Conservation (phyloP, 2,329 filamentous ascomycete genomes). For the Aphanocladium album region DNA sequence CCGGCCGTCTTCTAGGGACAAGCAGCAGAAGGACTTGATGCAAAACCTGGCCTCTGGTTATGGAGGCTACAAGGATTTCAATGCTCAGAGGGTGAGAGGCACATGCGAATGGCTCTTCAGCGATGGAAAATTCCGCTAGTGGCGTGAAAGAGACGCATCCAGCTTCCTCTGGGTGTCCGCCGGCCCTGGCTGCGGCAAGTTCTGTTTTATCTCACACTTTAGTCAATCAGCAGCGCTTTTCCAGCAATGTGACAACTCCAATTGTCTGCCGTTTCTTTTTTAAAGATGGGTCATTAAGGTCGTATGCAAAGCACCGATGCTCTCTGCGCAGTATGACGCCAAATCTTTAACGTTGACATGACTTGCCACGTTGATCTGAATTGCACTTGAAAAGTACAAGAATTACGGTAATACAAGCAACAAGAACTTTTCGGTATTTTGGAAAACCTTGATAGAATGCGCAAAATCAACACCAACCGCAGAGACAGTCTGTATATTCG, state of each 20-base stretch:
- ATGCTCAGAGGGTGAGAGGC: slow-evolving; percentile 21
- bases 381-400: too few species aligned
- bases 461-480: slow-evolving; percentile 11
- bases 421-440: too few species aligned
- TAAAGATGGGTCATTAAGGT: slow-evolving; percentile 23
- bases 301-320: slow-evolving; percentile 19
- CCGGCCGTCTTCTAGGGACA: too few species aligned
- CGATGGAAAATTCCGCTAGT: slow-evolving; percentile 22
- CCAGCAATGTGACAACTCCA: slow-evolving; percentile 11
- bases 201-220: slow-evolving; percentile 20
- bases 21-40: neutral
- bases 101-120: slow-evolving; percentile 31
- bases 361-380: too few species aligned
- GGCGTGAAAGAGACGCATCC: slow-evolving; percentile 20
- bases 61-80: slow-evolving; percentile 24
- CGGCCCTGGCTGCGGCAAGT: slow-evolving; percentile 31
- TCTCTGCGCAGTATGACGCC: slow-evolving; percentile 22
- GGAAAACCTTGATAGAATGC: too few species aligned
- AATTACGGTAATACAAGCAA: too few species aligned
- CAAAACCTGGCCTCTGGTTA: slow-evolving; percentile 17
- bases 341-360: slow-evolving; percentile 19
- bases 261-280: slow-evolving; percentile 32
- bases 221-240: too few species aligned
- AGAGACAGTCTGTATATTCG: slow-evolving; percentile 26
- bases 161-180: slow-evolving; percentile 29